Evolutionary conservation across 1,284 basidiomycete genomes (phyloP).

Genomic region (Pseudozyma thailandica): DNA sequence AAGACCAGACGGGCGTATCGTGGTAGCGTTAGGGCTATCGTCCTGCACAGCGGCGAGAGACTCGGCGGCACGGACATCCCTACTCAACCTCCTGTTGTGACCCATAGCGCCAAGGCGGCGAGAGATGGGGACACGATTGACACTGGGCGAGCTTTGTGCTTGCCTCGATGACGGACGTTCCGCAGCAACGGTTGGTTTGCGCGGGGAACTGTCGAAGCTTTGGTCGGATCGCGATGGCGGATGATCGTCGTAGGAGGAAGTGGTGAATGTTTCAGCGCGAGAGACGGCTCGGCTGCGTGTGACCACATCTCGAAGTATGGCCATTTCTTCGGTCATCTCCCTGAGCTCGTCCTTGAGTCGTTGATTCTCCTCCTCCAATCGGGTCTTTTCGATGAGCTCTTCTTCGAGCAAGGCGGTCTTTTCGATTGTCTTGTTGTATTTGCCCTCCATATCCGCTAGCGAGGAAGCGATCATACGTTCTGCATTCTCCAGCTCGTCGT

Average conservation of each 20-base stretch:
- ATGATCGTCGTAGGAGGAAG: conserved; percentile 37
- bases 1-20: conserved; percentile 19
- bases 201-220: conserved; percentile 42
- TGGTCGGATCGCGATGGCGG: conserved; percentile 15
- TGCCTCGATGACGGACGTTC: conserved; percentile 35
- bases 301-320: conserved; percentile 78
- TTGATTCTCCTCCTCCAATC: conserved; percentile 89
- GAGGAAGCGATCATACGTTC: conserved; percentile 83
- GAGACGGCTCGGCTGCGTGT: conserved; percentile 17
- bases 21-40: conserved; percentile 26
- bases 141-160: conserved; percentile 35
- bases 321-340: conserved; percentile 86
- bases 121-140: conserved; percentile 35
- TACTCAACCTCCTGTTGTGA: conserved; percentile 41
- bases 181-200: conserved; percentile 13
- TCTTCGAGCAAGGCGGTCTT: conserved; percentile 97
- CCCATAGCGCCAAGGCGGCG: conserved; percentile 35
- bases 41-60: conserved; percentile 42
- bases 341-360: conserved; percentile 90
- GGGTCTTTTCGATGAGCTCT: conserved; percentile 90
- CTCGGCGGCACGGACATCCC: conserved; percentile 40
- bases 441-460: conserved; percentile 87
- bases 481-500: conserved; percentile 67
- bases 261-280: conserved; percentile 25
- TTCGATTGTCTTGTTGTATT: conserved; percentile 89